Conservation (phyloP, 208 protist genomes). For the Acanthamoeba lenticulata region DNA sequence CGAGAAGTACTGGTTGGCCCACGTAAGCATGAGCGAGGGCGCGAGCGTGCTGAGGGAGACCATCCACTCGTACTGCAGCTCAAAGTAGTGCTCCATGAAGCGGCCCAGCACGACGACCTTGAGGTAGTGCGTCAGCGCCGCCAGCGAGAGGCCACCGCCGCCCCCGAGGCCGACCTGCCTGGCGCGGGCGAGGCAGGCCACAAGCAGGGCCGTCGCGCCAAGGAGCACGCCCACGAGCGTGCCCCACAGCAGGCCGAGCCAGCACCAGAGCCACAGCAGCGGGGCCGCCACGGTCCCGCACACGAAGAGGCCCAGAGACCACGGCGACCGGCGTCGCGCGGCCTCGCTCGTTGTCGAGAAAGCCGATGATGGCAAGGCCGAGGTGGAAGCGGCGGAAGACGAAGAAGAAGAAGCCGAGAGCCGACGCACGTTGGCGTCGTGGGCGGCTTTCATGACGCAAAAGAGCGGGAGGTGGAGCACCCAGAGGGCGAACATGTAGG, state of each 20-base stretch:
- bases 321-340: background rate
- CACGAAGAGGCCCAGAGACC: conserved; percentile 4
- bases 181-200: background rate
- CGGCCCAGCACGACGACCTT: background rate
- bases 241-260: conserved; percentile 33
- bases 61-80: conserved; percentile 58
- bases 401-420: background rate
- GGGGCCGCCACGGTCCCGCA: conserved; percentile 27
- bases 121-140: background rate
- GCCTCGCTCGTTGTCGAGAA: background rate
- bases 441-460: conserved; percentile 27
- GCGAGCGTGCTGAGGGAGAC: conserved; percentile 14
- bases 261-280: conserved; percentile 63
- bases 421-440: background rate
- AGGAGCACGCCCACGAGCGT: background rate
- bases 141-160: background rate
- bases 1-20: conserved; percentile 61
- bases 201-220: background rate
- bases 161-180: background rate
- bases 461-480: conserved; percentile 54
- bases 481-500: conserved; percentile 57
- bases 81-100: conserved; percentile 47
- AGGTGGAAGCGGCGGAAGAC: no score
- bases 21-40: conserved; percentile 41
- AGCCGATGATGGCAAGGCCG: no score